Base-by-base conservation (phyloP, 768 basidiomycete species). In the Tephrocybe sp. region DNA sequence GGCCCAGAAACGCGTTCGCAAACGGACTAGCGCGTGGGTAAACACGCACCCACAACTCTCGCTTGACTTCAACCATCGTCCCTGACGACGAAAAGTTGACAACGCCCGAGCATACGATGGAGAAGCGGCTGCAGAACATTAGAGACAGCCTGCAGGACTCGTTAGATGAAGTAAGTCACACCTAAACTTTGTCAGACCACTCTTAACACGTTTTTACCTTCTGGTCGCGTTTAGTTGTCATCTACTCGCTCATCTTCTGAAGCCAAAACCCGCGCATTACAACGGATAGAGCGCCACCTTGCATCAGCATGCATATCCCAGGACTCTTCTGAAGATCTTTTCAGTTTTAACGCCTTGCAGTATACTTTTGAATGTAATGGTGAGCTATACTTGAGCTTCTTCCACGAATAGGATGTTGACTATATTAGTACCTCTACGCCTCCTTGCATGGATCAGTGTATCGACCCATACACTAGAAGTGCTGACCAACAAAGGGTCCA, bases 341-440 rank as follows among this genome's bases (percentile, higher is more conserved):
- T 75, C 32, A 66, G 70, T 40, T 88, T 91, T 66, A 63, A 85
- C 17, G 74, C 79, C 9, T 69, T 91, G 36, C 91, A 93, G 63
- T 81, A 88, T 58, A 82, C 82, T 0, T 92, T 93, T 58, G 87
- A 93, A 65, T 90, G 86, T 66, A 93, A 93, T 62, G 73, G 91
- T 91, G 58, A 53, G 87, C 62, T 14, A 25, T 46, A 39, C 23
- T 39, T 44, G 17, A 33, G 34, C 15, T 41, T 24, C 9, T 34
- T 44, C 30, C 23, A 33, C 21, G n/a, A 20, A 34, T 4, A 9
- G 18, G 14, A 34, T 23, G 23, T 39, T 25, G 45, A 26, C 41
- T 43, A 46, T 20, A 47, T 17, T 55, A 93, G 90, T 93, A 30
- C 81, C 89, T 3, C 79, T 81, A 0, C 77, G 86, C 47, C 61